Evolutionary conservation across 108 stramenopile species (phyloP), one percentile per base, ranked within the genome.

Genomic region (Skeletonema potamos): DNA sequence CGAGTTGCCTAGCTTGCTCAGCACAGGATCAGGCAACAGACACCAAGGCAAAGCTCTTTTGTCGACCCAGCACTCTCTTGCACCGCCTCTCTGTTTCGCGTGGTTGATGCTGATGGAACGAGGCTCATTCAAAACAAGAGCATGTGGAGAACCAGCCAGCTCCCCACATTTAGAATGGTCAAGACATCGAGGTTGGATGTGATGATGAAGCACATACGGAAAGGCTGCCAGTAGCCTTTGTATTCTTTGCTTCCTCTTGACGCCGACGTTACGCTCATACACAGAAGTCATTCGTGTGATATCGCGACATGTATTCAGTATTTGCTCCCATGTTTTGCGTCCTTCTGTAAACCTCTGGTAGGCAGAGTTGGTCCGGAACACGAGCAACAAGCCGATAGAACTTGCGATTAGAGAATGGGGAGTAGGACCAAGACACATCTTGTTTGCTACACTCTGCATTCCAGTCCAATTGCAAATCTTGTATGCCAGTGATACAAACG

Each of bases 301-400:
- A 66, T 95, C 92, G 5, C 96, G 81, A 24, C 83, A 73, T 7
- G 67, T 68, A 74, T 77, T 78, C 44, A 86, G 67, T 24, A 96
- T 71, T 41, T 86, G 73, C 66, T 94, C 90, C 94, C 94, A 96
- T 20, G 93, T 89, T 68, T 89, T 86, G 43, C 94, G 83, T 54
- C 96, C 96, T 68, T 96, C 96, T 85, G 60, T 77, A 66, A 89
- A 96, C 51, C 90, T 62, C 43, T 88, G 81, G 69, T 92, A 92
- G 2, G 91, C 87, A 20, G 87, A 79, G 60, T 92, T 92, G 2
- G 91, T 92, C 12, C 91, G 79, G 70, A 92, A 92, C 11, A 90
- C 91, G 15, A 92, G 85, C 57, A 92, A 64, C 36, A 92, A 82
- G 8, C 88, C 85, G 48, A 92, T 81, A 20, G 89, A 85, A 43